phyloP scores from a whole-genome alignment of 257 asterid species.

The Lantana camara region DNA sequence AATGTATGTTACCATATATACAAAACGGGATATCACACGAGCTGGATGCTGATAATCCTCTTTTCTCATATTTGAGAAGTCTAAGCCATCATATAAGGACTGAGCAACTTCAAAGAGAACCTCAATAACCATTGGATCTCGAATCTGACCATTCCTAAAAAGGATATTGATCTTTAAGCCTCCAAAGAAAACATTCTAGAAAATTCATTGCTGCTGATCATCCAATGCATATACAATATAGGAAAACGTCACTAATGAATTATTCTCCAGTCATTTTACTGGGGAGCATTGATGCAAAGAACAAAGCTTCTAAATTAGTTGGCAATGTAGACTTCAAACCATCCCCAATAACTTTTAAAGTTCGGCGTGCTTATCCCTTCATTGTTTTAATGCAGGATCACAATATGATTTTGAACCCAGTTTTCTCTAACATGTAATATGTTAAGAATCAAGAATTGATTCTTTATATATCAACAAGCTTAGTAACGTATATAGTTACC shows the following conservation, averaged over 20 bases:
- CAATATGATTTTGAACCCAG: neutral
- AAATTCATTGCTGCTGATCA: constrained; percentile 21
- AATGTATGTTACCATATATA: constrained; percentile 55
- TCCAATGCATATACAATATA: constrained; percentile 20
- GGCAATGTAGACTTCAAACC: neutral
- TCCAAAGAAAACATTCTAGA: constrained; percentile 15
- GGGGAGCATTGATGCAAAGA: neutral
- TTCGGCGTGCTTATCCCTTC: neutral
- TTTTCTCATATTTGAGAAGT: constrained; percentile 63
- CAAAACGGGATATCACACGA: constrained; percentile 67
- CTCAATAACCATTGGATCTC: constrained; percentile 66
- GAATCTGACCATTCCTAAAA: constrained; percentile 54
- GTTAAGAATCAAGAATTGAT: neutral
- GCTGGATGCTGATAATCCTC: constrained; percentile 70
- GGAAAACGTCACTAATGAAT: neutral
- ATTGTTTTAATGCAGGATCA: neutral
- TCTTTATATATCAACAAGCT: too few species aligned
- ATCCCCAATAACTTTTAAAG: neutral
- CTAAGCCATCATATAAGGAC: constrained; percentile 67
- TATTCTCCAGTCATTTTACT: neutral
- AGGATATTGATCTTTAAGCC: constrained; percentile 14
- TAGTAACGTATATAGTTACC: too few species aligned
- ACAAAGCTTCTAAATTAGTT: constrained; percentile 7
- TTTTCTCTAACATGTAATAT: neutral
- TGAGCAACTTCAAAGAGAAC: constrained; percentile 79